Evolutionary conservation across 2,329 filamentous ascomycete species (phyloP).

Genomic region (Cercospora janseana): DNA sequence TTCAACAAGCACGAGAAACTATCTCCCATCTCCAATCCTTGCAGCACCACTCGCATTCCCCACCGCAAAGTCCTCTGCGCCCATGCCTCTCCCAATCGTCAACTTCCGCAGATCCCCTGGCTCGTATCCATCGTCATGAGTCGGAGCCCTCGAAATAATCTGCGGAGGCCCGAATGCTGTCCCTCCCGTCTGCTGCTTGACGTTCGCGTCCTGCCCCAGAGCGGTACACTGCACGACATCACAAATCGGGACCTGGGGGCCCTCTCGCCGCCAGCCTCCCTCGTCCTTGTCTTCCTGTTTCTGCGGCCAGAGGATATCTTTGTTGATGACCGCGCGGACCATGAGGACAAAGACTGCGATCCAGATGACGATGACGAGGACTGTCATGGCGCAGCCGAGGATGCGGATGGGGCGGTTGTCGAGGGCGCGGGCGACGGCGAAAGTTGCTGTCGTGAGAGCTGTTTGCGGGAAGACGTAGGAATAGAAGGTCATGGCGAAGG

Average conservation of each 20-base stretch:
- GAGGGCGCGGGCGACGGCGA: conserved; percentile 61
- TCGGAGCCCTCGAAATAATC: too few species aligned
- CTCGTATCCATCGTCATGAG: too few species aligned
- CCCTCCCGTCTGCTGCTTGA: too few species aligned
- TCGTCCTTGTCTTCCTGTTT: conserved; percentile 65
- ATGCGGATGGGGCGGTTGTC: conserved; percentile 57
- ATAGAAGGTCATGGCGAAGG: conserved; percentile 84
- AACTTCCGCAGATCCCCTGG: too few species aligned
- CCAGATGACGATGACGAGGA: conserved; percentile 67
- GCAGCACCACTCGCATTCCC: too few species aligned
- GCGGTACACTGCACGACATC: conserved; percentile 1
- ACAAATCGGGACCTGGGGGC: background rate
- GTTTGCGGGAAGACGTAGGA: conserved; percentile 82
- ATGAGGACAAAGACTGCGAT: conserved; percentile 67
- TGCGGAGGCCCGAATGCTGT: too few species aligned
- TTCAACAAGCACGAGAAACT: too few species aligned
- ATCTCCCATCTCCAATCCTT: too few species aligned
- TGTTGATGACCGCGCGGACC: conserved; percentile 63
- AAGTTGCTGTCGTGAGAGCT: conserved; percentile 60
- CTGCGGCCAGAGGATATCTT: conserved; percentile 73
- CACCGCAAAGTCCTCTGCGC: too few species aligned
- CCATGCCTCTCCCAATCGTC: too few species aligned
- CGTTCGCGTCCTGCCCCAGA: background rate
- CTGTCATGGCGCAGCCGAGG: conserved; percentile 65
- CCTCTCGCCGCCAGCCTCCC: conserved; percentile 51